phyloP scores from a whole-genome alignment of 1,139 yeast genomes.

The Yamadazyma epiphylla region DNA sequence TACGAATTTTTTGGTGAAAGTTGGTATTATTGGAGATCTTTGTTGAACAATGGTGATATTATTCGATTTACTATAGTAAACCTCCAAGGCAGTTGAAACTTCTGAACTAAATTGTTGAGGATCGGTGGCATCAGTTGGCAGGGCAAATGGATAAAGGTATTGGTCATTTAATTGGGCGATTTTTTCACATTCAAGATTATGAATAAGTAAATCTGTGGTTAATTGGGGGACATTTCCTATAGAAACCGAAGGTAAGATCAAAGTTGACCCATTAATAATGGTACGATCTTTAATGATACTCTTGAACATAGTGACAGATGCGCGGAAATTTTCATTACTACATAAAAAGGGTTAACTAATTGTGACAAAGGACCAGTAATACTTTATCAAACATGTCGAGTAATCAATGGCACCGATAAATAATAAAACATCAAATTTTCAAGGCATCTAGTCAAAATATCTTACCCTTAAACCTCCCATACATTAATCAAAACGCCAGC shows the following conservation, averaged over 20 bases:
- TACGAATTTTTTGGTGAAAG: conserved; percentile 45
- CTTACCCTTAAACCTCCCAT: too few species aligned
- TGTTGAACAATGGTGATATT: conserved; percentile 67
- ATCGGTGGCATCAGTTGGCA: conserved; percentile 56
- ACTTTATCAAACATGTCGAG: too few species aligned
- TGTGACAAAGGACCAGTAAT: too few species aligned
- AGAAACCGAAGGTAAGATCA: conserved; percentile 76
- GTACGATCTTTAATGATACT: too few species aligned
- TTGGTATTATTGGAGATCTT: conserved; percentile 79
- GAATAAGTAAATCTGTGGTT: conserved; percentile 68
- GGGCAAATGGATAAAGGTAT: conserved; percentile 75
- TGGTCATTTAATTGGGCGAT: conserved; percentile 56
- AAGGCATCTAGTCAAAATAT: too few species aligned
- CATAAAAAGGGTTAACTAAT: too few species aligned
- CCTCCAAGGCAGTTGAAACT: conserved; percentile 59
- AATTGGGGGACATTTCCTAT: conserved; percentile 90
- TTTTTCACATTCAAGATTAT: conserved; percentile 50
- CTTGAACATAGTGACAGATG: too few species aligned
- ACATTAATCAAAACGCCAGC: too few species aligned
- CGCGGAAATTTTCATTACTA: too few species aligned
- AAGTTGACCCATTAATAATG: conserved; percentile 18
- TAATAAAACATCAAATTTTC: too few species aligned
- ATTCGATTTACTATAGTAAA: conserved; percentile 37
- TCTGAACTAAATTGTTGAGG: conserved; percentile 20
- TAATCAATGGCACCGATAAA: too few species aligned